Conservation (phyloP, 441 rosid genomes). For the Gossypium davidsonii region DNA sequence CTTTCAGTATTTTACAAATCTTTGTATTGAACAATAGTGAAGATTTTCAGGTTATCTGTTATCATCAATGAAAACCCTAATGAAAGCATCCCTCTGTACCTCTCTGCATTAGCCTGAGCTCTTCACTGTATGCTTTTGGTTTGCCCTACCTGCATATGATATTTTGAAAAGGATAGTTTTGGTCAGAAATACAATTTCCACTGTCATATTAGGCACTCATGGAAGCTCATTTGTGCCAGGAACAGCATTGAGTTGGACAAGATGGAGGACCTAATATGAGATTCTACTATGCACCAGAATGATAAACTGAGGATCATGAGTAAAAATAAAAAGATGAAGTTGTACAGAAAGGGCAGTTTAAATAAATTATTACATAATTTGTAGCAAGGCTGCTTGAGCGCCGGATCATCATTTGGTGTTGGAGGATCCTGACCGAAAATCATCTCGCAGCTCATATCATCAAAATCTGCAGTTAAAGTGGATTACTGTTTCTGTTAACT, state of each 20-base stretch:
- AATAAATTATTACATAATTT: constrained; percentile 52
- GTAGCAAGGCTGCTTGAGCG: constrained; percentile 76
- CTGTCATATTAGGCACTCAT: not conserved
- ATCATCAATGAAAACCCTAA: constrained; percentile 11
- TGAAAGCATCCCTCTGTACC: not conserved
- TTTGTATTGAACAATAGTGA: constrained; percentile 2
- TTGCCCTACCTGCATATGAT: constrained; percentile 57
- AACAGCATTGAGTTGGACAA: not conserved
- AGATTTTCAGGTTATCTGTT: not conserved
- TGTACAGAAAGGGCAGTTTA: not conserved
- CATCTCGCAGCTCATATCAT: constrained; percentile 91
- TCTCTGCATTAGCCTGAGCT: constrained; percentile 33
- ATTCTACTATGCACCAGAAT: not conserved
- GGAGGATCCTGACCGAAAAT: constrained; percentile 89
- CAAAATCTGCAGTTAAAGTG: constrained; percentile 62
- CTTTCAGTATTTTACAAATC: not conserved
- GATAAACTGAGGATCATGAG: not conserved
- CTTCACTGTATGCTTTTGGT: constrained; percentile 41
- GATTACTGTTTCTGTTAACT: not conserved
- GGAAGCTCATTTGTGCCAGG: not conserved
- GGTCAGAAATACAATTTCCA: not conserved
- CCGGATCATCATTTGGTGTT: constrained; percentile 58
- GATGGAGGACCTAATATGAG: not conserved
- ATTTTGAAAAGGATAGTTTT: not conserved
- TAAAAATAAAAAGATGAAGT: not conserved